Evolutionary conservation across 371 early-diverging fungal genomes (phyloP).

Genomic region (Dentiscutata heterogama): DNA sequence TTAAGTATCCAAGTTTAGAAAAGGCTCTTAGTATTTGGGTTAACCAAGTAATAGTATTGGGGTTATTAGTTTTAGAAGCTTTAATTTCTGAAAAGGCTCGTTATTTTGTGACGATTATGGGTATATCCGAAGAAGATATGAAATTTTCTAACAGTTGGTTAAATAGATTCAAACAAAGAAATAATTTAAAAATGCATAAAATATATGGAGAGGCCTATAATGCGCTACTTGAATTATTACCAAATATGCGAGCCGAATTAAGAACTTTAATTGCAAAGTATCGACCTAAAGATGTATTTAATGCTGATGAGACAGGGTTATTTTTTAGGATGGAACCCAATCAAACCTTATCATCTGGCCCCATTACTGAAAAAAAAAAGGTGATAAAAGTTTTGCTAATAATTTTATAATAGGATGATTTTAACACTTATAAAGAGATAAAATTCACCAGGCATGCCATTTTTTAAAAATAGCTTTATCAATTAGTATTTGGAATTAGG

Average conservation of each 20-base stretch:
- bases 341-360: neutral
- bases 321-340: slow-evolving; percentile 38
- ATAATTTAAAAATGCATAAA: neutral
- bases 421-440: too few species aligned
- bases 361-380: neutral
- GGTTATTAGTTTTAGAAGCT: neutral
- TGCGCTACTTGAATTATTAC: neutral
- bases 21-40: neutral
- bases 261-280: slow-evolving; percentile 28
- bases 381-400: neutral
- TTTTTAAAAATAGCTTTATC: too few species aligned
- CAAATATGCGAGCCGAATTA: too few species aligned
- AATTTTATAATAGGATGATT: too few species aligned
- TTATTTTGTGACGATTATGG: neutral
- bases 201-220: slow-evolving; percentile 16
- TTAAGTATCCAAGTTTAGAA: neutral
- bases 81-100: neutral
- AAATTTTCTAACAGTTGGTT: neutral
- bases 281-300: slow-evolving; percentile 5
- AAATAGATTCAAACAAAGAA: neutral
- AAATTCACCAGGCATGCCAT: too few species aligned
- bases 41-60: neutral
- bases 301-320: slow-evolving; percentile 39
- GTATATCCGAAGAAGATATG: neutral
- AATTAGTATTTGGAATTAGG: too few species aligned